These are phyloP conservation scores for Proteromonas lacertae DNA, from an alignment of 352 stramenopile species.

Conservation along the genomic window DNA sequence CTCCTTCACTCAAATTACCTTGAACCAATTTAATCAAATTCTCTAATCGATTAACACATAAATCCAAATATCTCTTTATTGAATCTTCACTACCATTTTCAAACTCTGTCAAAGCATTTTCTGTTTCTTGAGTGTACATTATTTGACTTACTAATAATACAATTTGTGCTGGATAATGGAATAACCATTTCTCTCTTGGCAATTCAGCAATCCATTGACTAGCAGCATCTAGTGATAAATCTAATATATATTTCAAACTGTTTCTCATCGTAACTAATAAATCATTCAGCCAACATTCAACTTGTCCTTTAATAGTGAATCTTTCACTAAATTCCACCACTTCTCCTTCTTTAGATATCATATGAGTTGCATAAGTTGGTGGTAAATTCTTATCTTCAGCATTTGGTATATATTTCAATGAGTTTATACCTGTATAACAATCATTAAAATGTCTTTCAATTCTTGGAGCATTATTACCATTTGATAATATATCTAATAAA, in stretches of 20 bases:
- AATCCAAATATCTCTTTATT: slow-evolving; percentile 29
- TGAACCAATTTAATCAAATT: slow-evolving; percentile 48
- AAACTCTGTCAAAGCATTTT: slow-evolving; percentile 45
- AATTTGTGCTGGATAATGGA: slow-evolving; percentile 53
- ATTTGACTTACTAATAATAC: slow-evolving; percentile 56
- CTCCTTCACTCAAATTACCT: slow-evolving; percentile 44
- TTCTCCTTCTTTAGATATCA: slow-evolving; percentile 1
- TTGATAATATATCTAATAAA: slow-evolving; percentile 35
- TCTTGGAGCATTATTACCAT: slow-evolving; percentile 57
- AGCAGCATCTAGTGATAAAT: slow-evolving; percentile 9
- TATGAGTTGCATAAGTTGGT: no score
- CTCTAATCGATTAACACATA: slow-evolving; percentile 28
- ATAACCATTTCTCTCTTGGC: slow-evolving; percentile 40
- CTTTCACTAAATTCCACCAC: slow-evolving; percentile 47
- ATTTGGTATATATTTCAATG: background rate
- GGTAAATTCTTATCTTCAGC: background rate
- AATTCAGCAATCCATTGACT: background rate
- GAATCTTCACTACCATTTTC: slow-evolving; percentile 47
- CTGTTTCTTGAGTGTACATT: slow-evolving; percentile 62
- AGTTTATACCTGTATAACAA: slow-evolving; percentile 18
- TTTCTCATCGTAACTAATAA: slow-evolving; percentile 24
- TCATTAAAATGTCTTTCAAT: slow-evolving; percentile 97
- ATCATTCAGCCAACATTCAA: slow-evolving; percentile 85
- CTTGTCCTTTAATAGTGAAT: slow-evolving; percentile 80
- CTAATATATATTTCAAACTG: slow-evolving; percentile 9